Percentiles rank a stretch among this genome's conserved stretches.
These are phyloP conservation scores for Apium graveolens DNA, from an alignment of 129 eudicot genomes.

Conservation along the genomic window DNA sequence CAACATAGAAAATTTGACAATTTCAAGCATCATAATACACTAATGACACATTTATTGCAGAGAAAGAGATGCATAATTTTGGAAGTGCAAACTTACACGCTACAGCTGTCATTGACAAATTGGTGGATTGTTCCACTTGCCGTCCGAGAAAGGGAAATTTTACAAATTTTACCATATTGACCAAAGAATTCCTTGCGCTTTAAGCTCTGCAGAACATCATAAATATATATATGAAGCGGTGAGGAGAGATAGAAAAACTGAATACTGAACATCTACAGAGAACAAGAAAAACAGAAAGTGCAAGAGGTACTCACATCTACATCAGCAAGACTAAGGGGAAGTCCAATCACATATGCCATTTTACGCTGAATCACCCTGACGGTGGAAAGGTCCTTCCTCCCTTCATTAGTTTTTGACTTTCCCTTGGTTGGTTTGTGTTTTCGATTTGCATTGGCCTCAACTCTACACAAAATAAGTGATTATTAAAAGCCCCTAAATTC, in stretches of 20 bases:
- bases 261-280: background rate
- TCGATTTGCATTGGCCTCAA: constrained; percentile 36
- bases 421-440: constrained; percentile 59
- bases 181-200: constrained; percentile 68
- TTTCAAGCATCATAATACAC: background rate
- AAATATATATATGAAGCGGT: background rate
- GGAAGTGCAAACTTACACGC: constrained; percentile 52
- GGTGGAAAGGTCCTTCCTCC: constrained; percentile 61
- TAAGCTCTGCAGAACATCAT: constrained; percentile 39
- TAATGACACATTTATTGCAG: background rate
- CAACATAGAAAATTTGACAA: background rate
- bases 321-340: constrained; percentile 76
- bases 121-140: constrained; percentile 81
- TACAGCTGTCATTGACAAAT: constrained; percentile 64
- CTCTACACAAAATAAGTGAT: constrained; percentile 36
- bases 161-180: constrained; percentile 72
- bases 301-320: constrained; percentile 55
- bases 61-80: constrained; percentile 1
- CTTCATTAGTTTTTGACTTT: constrained; percentile 62
- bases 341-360: constrained; percentile 82
- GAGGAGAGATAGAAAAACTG: constrained; percentile 7
- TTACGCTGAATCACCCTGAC: constrained; percentile 80
- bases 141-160: constrained; percentile 74
- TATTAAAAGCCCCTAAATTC: constrained; percentile 9
- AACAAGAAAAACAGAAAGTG: constrained; percentile 8